Evolutionary conservation across 1,284 basidiomycete species (phyloP).

Genomic region (Cryptococcus sp.): DNA sequence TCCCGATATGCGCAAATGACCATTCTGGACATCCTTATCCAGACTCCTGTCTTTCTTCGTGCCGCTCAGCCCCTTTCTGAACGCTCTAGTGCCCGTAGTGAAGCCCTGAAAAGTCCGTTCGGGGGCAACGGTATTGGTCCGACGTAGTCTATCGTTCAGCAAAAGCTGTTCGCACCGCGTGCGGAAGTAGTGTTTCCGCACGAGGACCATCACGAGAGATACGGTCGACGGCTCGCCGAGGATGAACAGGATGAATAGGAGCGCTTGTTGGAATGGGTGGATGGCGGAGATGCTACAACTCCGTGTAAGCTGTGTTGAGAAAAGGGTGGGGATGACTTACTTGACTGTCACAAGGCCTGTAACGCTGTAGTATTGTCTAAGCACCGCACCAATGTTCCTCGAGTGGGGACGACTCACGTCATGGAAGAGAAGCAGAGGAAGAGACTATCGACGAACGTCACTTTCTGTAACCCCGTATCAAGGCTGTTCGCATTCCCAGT

Average conservation of each 20-base stretch:
- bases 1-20: conserved; percentile 10
- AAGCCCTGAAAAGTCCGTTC: background rate
- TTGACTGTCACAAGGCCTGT: conserved; percentile 41
- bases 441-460: conserved; percentile 37
- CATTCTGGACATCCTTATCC: background rate
- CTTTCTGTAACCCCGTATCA: conserved; percentile 23
- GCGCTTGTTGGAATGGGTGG: conserved; percentile 39
- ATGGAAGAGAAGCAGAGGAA: conserved; percentile 42
- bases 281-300: conserved; percentile 33
- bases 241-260: conserved; percentile 43
- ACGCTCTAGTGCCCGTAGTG: background rate
- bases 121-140: conserved; percentile 19
- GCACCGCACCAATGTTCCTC: background rate
- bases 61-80: conserved; percentile 1
- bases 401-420: conserved; percentile 29
- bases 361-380: conserved; percentile 14
- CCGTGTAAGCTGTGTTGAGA: background rate
- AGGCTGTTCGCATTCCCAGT: conserved; percentile 28
- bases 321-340: conserved; percentile 11
- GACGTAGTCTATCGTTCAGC: conserved; percentile 19
- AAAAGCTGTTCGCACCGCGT: conserved; percentile 35
- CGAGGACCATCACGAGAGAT: conserved; percentile 40
- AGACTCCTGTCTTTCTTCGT: background rate
- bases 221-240: conserved; percentile 39
- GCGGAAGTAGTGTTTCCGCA: conserved; percentile 38